Conservation (phyloP, 2,329 filamentous ascomycete genomes). For the Sclerotinia trifoliorum region DNA sequence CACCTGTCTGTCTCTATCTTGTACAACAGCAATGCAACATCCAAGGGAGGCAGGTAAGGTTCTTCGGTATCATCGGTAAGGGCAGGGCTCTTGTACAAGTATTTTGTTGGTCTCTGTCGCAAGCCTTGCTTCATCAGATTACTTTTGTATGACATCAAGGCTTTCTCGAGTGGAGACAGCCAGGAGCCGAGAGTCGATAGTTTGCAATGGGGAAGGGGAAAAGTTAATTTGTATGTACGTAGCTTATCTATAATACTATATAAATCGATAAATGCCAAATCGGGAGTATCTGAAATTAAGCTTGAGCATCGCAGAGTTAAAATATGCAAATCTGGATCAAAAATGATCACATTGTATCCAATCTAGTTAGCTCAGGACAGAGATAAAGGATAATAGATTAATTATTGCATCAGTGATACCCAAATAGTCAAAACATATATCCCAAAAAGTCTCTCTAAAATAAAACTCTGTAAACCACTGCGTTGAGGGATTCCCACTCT, state of each 20-base stretch:
- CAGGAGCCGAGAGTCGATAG: slow-evolving; percentile 10
- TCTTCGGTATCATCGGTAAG: slow-evolving; percentile 11
- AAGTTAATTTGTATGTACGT: neutral
- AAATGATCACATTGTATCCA: slow-evolving; percentile 8
- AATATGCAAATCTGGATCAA: neutral
- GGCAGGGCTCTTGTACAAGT: neutral
- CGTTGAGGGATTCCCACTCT: slow-evolving; percentile 10
- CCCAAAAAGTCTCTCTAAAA: neutral
- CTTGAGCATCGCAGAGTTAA: neutral
- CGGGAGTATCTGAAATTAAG: neutral
- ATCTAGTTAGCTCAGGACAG: neutral
- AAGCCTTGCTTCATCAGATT: slow-evolving; percentile 14
- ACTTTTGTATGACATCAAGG: slow-evolving; percentile 8
- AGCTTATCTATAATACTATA: neutral
- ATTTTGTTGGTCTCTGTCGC: slow-evolving; percentile 3
- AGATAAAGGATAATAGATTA: neutral
- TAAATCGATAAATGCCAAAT: neutral
- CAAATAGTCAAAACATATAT: neutral
- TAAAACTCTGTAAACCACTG: neutral
- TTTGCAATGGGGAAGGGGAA: neutral
- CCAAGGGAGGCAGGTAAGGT: neutral
- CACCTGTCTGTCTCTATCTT: slow-evolving; percentile 13
- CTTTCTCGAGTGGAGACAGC: neutral
- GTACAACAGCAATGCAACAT: slow-evolving; percentile 4
- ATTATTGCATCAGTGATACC: slow-evolving; percentile 8